phyloP scores from a whole-genome alignment of 345 rosid genomes.

The Brassica juncea region DNA sequence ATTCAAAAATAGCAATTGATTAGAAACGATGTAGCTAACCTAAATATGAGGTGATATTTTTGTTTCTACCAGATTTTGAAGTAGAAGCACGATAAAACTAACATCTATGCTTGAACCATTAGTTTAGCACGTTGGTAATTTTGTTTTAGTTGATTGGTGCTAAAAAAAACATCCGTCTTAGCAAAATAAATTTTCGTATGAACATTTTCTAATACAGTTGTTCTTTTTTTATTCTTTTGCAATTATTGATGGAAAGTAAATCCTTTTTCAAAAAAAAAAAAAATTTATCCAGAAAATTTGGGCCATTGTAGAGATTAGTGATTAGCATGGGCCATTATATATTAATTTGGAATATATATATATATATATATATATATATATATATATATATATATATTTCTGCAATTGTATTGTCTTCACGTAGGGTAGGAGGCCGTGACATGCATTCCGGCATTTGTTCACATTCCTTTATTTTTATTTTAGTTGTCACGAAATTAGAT shows the following conservation, averaged over 20 bases:
- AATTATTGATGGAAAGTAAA: too few relatives aligned
- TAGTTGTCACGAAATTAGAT: not conserved
- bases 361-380: too few relatives aligned
- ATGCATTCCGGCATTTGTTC: slow-evolving; percentile 19
- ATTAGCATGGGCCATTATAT: too few relatives aligned
- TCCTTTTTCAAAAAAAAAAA: too few relatives aligned
- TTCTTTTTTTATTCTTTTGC: too few relatives aligned
- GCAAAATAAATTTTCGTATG: too few relatives aligned
- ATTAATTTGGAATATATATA: not conserved
- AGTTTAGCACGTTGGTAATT: not conserved
- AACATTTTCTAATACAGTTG: too few relatives aligned
- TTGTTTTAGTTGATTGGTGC: not conserved
- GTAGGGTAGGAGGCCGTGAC: slow-evolving; percentile 14
- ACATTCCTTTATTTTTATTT: not conserved
- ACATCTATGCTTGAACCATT: not conserved
- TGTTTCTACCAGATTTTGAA: too few relatives aligned
- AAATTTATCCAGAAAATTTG: too few relatives aligned
- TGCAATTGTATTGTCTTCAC: not conserved
- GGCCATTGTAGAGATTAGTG: not conserved
- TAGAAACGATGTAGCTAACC: not conserved
- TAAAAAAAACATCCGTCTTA: not conserved
- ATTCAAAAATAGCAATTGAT: too few relatives aligned
- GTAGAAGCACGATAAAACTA: not conserved
- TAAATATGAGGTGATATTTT: not conserved
- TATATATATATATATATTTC: not conserved